Evolutionary conservation across 371 early-diverging fungal species (phyloP), one percentile per base, ranked within the genome.

Genomic region (Mucor plumbeus): DNA sequence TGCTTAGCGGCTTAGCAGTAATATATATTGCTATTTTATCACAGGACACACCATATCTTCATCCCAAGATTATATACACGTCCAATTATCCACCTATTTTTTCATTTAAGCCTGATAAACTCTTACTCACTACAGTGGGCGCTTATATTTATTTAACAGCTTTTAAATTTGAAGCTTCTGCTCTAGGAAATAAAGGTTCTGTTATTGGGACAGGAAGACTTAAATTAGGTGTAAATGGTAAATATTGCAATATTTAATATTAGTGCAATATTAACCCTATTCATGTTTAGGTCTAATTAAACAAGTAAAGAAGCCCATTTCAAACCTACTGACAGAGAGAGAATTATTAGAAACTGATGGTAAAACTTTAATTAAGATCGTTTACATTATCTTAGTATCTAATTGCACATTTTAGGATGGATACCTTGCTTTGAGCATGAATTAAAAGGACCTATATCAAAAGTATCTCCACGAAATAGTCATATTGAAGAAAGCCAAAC

Each of bases 11-110:
- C 15, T 5, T 80, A 11, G 63, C 68, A 34, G 65, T 76, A 36
- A 71, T 83, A 6, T 79, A 80, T 39, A 60, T 80, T 54, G 69
- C 72, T 14, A 78, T 76, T 50, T 63, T 80, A 9, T 61, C 78
- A 14, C 78, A 78, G 44, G 77, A 80, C 19, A 68, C 64, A n/a
- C 78, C 80, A 5, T 74, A 77, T 60, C 76, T 78, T 10, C 83
- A 75, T 36, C 83, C 83, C 14, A 67, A 70, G 36, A 70, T 68
- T 50, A 39, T 76, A 4, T 72, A 67, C 65, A 55, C 60, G 33
- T 60, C 64, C n/a, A 48, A 64, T 15, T 58, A 48, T 11, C 65
- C 68, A 15, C 61, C 64, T 9, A 69, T 64, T 36, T 39, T 59
- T 21, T 36, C 61, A 31, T 53, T 43, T 36, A 67, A 63, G 57